A percentile compares a stretch with the other conserved stretches of the same genome.
Evolutionary conservation across 2,329 filamentous ascomycete genomes (phyloP).

Genomic region (Simplicillium sp.): DNA sequence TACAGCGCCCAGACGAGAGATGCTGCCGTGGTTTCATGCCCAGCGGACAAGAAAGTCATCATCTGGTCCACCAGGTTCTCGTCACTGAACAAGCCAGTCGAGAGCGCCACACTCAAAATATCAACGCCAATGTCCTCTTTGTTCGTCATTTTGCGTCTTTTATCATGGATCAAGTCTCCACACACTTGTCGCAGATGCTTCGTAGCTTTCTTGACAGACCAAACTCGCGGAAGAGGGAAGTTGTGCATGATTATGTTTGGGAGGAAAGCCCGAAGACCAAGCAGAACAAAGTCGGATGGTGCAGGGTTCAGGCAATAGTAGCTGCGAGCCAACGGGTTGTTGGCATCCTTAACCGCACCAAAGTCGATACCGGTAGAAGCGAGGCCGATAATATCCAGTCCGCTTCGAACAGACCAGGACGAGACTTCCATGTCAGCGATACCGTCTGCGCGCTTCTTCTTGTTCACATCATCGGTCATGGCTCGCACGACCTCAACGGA

Average conservation of each 20-base stretch:
- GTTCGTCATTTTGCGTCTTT: conserved; percentile 11
- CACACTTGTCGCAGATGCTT: conserved; percentile 16
- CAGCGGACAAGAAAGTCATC: conserved; percentile 30
- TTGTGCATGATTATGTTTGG: conserved; percentile 6
- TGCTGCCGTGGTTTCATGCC: conserved; percentile 33
- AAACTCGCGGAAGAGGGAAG: conserved; percentile 6
- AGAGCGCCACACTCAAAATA: conserved; percentile 25
- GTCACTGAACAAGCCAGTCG: conserved; percentile 22
- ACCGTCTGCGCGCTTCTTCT: neutral
- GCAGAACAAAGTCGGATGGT: conserved; percentile 3
- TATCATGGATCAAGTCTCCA: conserved; percentile 21
- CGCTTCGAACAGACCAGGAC: conserved; percentile 14
- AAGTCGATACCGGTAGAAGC: conserved; percentile 23
- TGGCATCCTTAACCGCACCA: conserved; percentile 18
- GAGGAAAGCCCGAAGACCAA: conserved; percentile 7
- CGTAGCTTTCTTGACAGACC: conserved; percentile 15
- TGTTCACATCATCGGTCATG: conserved; percentile 3
- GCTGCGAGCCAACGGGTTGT: conserved; percentile 24
- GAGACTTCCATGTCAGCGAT: conserved; percentile 10
- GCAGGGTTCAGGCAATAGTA: conserved; percentile 14
- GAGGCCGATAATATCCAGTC: conserved; percentile 25
- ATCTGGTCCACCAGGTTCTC: conserved; percentile 28
- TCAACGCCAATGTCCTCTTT: conserved; percentile 20
- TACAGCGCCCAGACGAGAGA: conserved; percentile 31
- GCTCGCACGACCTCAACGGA: conserved; percentile 13